Evolutionary conservation across 2,329 filamentous ascomycete genomes (phyloP).

Genomic region (Zymoseptoria passerinii): DNA sequence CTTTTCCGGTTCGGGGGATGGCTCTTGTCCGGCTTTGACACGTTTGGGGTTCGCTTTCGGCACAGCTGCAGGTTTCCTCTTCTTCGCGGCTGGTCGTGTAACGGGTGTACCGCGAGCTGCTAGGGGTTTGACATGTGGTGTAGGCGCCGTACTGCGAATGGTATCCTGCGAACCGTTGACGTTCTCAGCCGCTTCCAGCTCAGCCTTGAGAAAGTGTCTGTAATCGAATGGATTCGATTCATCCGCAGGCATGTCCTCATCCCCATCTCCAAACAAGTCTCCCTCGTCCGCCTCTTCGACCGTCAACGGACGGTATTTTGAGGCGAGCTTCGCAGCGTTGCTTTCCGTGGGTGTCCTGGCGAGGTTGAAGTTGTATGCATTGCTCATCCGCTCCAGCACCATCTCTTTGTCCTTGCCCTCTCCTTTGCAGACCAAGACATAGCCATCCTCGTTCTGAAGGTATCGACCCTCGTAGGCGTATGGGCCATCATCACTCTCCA

Average conservation of each 20-base stretch:
- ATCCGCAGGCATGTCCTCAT: constrained; percentile 34
- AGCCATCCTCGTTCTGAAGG: constrained; percentile 55
- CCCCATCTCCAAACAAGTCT: constrained; percentile 24
- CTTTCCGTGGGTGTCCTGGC: constrained; percentile 58
- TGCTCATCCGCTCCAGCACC: constrained; percentile 65
- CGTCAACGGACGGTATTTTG: constrained; percentile 53
- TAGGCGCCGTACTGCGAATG: constrained; percentile 18
- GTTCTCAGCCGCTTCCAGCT: constrained; percentile 21
- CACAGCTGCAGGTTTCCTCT: constrained; percentile 17
- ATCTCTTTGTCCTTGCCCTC: constrained; percentile 21
- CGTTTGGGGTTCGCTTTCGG: constrained; percentile 20
- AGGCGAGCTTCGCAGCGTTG: constrained; percentile 55
- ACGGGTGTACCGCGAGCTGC: constrained; percentile 14
- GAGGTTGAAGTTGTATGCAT: constrained; percentile 83
- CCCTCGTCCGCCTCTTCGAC: constrained; percentile 18
- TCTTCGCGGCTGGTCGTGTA: constrained; percentile 14
- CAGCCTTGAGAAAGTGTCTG: constrained; percentile 37
- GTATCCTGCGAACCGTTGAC: constrained; percentile 7
- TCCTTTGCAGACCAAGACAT: constrained; percentile 43
- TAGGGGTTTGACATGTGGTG: constrained; percentile 13
- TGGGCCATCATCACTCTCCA: constrained; percentile 25
- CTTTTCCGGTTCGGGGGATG: constrained; percentile 6
- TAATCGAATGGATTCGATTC: constrained; percentile 42
- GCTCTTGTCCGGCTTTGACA: constrained; percentile 20
- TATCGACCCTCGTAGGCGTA: constrained; percentile 34